Base-by-base conservation (phyloP, 306 rosid genomes). In the Inga laurina region DNA sequence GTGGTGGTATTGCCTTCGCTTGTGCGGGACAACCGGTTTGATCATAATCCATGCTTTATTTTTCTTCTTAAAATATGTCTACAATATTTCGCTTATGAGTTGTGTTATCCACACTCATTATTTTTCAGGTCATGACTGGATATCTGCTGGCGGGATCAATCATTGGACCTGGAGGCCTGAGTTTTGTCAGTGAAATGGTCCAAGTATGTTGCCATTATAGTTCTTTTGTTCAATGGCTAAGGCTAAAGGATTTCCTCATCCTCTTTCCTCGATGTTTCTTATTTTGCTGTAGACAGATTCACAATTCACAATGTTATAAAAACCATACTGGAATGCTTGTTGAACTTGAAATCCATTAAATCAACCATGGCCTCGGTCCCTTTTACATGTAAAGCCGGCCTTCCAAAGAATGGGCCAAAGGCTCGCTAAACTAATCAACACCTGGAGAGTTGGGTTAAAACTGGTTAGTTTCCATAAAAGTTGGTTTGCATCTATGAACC, bases 21-120 rank as follows among this genome's bases (percentile, higher is more conserved):
- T 97, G 95, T 91, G 97, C 93, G 75, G 99, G 99, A 85, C 99
- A 97, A 86, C 97, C 99, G 89, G 97, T 97, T 71, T 80, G 97
- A 84, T 75, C 80, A 78, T 80, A 86, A 84, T 77, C 86, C 56
- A 80, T 66, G 30, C 62, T 54, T 81, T 72, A 12, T 73, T 70
- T 45, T 78, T 77, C 66, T 37, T 35, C 65, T 14, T 84, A 5
- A 49, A 73, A 4, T 80, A 45, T 84, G 30, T 73, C 79, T 44
- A 62, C 68, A 66, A 37, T 81, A 52, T 78, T 72, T 64, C 49
- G 43, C 67, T 46, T 57, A 46, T 71, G 57, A 70, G 54, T 74
- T 34, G 77, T 45, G 76, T 82, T 35, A 52, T 78, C 48, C 71
- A 54, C 22, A 73, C 76, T 80, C 41, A 82, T 66, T 73, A 82